Base-by-base conservation (phyloP, 306 rosid species). In the Mucuna pruriens region DNA sequence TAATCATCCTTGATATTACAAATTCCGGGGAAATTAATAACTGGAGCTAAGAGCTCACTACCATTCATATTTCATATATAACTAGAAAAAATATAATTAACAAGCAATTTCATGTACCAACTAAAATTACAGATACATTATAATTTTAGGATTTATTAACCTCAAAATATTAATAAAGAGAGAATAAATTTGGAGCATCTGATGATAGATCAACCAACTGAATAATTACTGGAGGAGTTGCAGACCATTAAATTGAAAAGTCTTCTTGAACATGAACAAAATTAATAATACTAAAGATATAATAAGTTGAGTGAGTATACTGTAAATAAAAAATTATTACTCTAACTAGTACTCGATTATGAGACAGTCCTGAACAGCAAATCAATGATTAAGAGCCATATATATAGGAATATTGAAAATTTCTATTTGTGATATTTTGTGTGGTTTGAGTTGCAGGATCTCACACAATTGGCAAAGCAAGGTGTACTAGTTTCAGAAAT, bases 381-480 rank as follows among this genome's bases (percentile, higher is more conserved):
- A 17, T 3, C 48, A 65, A 17, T 65, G 9, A 65, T 62, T 3
- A 7, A 29, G 29, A 6, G 1, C 7, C 34, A 63, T 38, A 20
- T 63, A 63, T 38, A 20, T 20, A 11, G 17, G 19, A 38, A 22
- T 40, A 67, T 22, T 61, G 66, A 61, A 46, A 52, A 16, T 3
- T 36, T 67, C 4, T 29, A 61, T 15, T 15, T 2, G 6, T 61
- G 40, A 38, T 83, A 5, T 71, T 61, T 38, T 39, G n/a, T 20
- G 69, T 26, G 58, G 8, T 63, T 65, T 36, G 0, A 44, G n/a
- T 29, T 46, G 40, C 38, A 94, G 97, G 97, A 31, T 84, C 90
- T 0, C 98, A 91, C 86, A 95, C 98, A 29, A 89, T 92, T 13
- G 98, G 98, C 4, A 76, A 77, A 74, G 87, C 98, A 46, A 89